Conservation (phyloP, 345 rosid genomes). For the Eucalyptus dawsonii region DNA sequence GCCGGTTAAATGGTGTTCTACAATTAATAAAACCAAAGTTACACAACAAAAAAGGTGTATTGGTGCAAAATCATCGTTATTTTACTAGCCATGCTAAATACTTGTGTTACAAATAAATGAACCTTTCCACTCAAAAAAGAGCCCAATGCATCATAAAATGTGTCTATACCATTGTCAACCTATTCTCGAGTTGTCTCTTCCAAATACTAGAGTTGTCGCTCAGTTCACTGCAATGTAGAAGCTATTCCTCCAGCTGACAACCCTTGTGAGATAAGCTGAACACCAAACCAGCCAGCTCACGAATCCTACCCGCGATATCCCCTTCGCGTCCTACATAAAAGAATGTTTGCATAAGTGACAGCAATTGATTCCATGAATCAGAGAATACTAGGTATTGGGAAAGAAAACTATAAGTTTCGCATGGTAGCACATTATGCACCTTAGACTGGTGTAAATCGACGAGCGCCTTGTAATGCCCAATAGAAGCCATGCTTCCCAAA, state of each 20-base stretch:
- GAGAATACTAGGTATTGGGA: too few relatives aligned
- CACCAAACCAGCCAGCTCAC: slow-evolving; percentile 27
- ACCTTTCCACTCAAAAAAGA: not conserved
- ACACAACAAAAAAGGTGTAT: not conserved
- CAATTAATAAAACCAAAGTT: too few relatives aligned
- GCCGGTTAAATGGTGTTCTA: not conserved
- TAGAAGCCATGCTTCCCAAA: slow-evolving; percentile 66
- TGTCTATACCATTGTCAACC: not conserved
- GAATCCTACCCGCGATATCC: slow-evolving; percentile 45
- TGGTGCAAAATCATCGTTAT: not conserved
- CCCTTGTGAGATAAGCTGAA: slow-evolving; percentile 66
- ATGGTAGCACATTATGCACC: slow-evolving; percentile 8
- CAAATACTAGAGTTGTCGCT: slow-evolving; percentile 65
- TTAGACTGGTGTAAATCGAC: slow-evolving; percentile 58
- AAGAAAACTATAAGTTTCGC: not conserved
- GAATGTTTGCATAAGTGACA: not conserved
- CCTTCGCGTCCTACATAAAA: slow-evolving; percentile 36
- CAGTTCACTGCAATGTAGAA: slow-evolving; percentile 63
- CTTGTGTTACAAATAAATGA: not conserved
- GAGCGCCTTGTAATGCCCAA: slow-evolving; percentile 60
- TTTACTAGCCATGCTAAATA: not conserved
- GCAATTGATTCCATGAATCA: not conserved
- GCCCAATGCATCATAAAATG: not conserved
- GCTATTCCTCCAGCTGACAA: slow-evolving; percentile 66
- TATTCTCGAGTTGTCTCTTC: slow-evolving; percentile 53